Evolutionary conservation across 2,329 filamentous ascomycete species (phyloP).

Genomic region (Colletotrichum endophyticum): DNA sequence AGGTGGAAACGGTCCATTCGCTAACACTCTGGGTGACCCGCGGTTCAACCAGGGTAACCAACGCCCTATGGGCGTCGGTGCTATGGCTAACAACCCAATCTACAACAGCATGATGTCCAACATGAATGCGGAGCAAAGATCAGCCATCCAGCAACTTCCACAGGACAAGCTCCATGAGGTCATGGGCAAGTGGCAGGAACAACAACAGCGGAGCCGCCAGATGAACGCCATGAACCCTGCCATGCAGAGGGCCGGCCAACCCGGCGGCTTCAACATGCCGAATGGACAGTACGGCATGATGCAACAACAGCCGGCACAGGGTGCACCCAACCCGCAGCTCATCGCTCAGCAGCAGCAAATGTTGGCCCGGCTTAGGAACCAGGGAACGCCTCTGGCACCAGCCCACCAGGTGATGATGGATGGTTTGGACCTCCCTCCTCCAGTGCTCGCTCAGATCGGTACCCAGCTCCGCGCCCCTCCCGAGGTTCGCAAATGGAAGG

Average conservation of each 20-base stretch:
- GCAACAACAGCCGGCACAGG: constrained; percentile 31
- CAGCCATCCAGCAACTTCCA: constrained; percentile 46
- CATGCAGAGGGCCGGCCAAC: constrained; percentile 38
- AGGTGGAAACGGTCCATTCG: constrained; percentile 50
- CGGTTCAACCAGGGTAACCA: constrained; percentile 60
- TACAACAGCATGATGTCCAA: constrained; percentile 46
- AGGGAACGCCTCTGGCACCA: constrained; percentile 18
- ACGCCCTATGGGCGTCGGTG: constrained; percentile 33
- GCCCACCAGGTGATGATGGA: constrained; percentile 50
- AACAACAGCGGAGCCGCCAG: constrained; percentile 36
- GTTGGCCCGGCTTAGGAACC: constrained; percentile 26
- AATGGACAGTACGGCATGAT: constrained; percentile 32
- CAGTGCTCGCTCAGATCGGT: constrained; percentile 35
- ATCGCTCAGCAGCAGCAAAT: constrained; percentile 31
- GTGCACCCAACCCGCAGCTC: constrained; percentile 27
- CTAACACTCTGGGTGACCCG: constrained; percentile 50
- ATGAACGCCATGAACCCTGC: constrained; percentile 33
- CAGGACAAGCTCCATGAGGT: constrained; percentile 58
- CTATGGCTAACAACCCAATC: constrained; percentile 44
- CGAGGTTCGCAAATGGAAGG: constrained; percentile 54
- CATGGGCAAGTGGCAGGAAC: constrained; percentile 52
- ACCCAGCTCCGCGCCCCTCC: constrained; percentile 34
- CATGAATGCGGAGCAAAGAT: constrained; percentile 52
- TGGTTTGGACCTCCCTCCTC: constrained; percentile 49
- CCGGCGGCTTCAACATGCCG: constrained; percentile 28